Evolutionary conservation across 179 eudicot genomes (phyloP).

Genomic region (Beta macrorhiza): DNA sequence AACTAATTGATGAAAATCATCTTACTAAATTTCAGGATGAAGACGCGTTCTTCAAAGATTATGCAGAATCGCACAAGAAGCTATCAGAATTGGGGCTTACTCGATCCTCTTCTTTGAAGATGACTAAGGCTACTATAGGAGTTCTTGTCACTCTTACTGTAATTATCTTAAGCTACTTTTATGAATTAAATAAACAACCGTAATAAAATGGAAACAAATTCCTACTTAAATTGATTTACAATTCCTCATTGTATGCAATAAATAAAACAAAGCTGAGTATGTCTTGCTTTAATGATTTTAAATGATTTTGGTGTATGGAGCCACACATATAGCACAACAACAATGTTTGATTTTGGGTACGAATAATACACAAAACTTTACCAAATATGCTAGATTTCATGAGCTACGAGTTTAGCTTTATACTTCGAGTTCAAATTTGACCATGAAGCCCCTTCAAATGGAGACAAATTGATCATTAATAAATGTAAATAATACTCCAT

Average conservation of each 20-base stretch:
- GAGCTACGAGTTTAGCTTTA: no score
- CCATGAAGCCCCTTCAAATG: no score
- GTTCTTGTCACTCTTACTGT: conserved; percentile 50
- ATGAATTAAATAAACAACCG: conserved; percentile 13
- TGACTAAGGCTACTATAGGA: conserved; percentile 30
- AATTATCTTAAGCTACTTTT: conserved; percentile 44
- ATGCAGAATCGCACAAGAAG: conserved; percentile 81
- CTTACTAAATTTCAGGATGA: conserved; percentile 44
- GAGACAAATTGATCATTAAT: no score
- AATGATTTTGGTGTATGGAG: no score
- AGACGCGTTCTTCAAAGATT: conserved; percentile 72
- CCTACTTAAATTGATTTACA: neutral
- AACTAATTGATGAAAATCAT: neutral
- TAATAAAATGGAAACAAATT: neutral
- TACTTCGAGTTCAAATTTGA: no score
- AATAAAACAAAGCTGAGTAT: neutral
- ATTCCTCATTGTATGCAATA: neutral
- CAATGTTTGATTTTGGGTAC: no score
- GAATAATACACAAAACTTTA: no score
- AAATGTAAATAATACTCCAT: neutral
- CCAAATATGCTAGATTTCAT: no score
- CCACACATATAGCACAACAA: no score
- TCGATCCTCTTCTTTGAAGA: conserved; percentile 17
- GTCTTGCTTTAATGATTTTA: neutral
- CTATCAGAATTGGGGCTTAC: conserved; percentile 71